Conservation (phyloP, 2,329 filamentous ascomycete genomes). For the Aspergillus melleus region DNA sequence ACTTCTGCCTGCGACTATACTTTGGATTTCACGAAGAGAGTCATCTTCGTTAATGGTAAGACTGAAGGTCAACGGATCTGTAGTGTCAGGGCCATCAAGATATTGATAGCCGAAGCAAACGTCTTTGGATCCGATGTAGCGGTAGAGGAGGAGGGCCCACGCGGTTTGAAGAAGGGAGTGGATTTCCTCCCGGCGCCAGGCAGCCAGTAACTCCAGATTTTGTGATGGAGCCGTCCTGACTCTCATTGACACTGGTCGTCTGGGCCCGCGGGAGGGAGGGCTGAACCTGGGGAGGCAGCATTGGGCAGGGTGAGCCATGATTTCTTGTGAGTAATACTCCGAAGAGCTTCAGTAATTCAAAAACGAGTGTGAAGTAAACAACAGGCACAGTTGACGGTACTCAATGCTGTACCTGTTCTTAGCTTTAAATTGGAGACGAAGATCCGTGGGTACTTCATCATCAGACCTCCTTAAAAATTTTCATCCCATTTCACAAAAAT, state of each 20-base stretch:
- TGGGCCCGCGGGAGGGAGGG: slow-evolving; percentile 27
- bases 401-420: slow-evolving; percentile 4
- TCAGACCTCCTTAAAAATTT: slow-evolving; percentile 5
- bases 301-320: slow-evolving; percentile 30
- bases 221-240: slow-evolving; percentile 31
- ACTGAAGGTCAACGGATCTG: slow-evolving; percentile 22
- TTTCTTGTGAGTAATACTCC: slow-evolving; percentile 11
- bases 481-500: slow-evolving; percentile 11
- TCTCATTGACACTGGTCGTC: slow-evolving; percentile 38
- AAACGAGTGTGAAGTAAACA: neutral
- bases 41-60: slow-evolving; percentile 32
- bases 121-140: slow-evolving; percentile 49
- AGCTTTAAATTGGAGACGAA: slow-evolving; percentile 14
- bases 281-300: slow-evolving; percentile 40
- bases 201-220: slow-evolving; percentile 31
- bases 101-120: slow-evolving; percentile 49
- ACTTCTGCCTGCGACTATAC: slow-evolving; percentile 22
- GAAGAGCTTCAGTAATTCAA: neutral
- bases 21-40: slow-evolving; percentile 28
- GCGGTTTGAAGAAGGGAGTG: slow-evolving; percentile 40
- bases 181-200: slow-evolving; percentile 28
- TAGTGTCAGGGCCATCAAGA: slow-evolving; percentile 22
- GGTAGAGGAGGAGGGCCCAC: slow-evolving; percentile 48
- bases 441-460: neutral
- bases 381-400: neutral